phyloP scores from a whole-genome alignment of 176 grass and related monocot genomes.

The Eleusine coracana region DNA sequence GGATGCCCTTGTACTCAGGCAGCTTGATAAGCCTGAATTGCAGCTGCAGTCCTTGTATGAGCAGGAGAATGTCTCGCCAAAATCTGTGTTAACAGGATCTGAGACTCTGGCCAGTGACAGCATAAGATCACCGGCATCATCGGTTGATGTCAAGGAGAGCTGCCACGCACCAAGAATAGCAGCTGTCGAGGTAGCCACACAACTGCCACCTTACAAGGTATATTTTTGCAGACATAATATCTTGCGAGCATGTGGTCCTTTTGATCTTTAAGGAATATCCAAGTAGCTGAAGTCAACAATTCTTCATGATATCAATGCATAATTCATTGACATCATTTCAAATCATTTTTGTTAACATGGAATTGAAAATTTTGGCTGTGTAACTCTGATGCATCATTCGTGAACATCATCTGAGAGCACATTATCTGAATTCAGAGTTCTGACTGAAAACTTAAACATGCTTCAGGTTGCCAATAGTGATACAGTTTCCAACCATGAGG shows the following conservation, averaged over 20 bases:
- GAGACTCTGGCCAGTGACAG: slow-evolving; percentile 25
- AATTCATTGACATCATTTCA: neutral
- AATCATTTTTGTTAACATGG: slow-evolving; percentile 22
- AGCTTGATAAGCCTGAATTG: slow-evolving; percentile 39
- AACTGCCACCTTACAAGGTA: slow-evolving; percentile 51
- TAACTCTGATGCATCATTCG: neutral
- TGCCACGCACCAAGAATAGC: slow-evolving; percentile 36
- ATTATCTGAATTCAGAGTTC: slow-evolving; percentile 15
- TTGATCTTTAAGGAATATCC: slow-evolving; percentile 4
- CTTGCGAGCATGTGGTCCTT: slow-evolving; percentile 26
- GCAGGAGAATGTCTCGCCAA: slow-evolving; percentile 63
- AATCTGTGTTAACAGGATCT: slow-evolving; percentile 57
- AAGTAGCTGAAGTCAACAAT: slow-evolving; percentile 21
- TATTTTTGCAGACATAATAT: slow-evolving; percentile 1
- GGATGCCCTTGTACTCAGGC: slow-evolving; percentile 32
- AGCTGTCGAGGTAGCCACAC: slow-evolving; percentile 23
- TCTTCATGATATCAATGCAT: neutral
- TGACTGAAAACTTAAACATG: slow-evolving; percentile 18
- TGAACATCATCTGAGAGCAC: slow-evolving; percentile 8
- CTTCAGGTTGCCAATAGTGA: slow-evolving; percentile 31
- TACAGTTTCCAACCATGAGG: slow-evolving; percentile 15
- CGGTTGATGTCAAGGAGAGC: slow-evolving; percentile 46
- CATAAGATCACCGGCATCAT: slow-evolving; percentile 47
- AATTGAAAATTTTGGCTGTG: neutral
- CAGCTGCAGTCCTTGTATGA: slow-evolving; percentile 46